Conservation (phyloP, 345 rosid species). For the Linum lewisii region DNA sequence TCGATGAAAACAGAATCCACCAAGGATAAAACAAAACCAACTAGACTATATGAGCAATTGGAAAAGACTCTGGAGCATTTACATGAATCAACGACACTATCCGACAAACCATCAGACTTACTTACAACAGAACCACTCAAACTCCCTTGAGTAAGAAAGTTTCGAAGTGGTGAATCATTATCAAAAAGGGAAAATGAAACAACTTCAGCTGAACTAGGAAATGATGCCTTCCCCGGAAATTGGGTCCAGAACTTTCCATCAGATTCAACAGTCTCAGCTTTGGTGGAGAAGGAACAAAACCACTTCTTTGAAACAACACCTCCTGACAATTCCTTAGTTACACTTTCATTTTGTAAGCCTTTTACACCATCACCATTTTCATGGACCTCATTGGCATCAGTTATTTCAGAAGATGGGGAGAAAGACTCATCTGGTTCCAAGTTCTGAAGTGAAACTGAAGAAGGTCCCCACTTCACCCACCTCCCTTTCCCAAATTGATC, state of each 20-base stretch:
- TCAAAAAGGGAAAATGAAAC: slow-evolving; percentile 70
- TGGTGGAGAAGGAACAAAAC: slow-evolving; percentile 59
- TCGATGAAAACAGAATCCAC: slow-evolving; percentile 25
- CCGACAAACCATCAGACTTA: slow-evolving; percentile 22
- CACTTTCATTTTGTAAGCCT: slow-evolving; percentile 14
- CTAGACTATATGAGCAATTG: slow-evolving; percentile 53
- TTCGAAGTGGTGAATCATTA: slow-evolving; percentile 29
- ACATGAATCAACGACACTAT: slow-evolving; percentile 28
- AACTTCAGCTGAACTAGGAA: slow-evolving; percentile 67
- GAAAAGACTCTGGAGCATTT: slow-evolving; percentile 72
- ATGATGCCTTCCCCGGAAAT: slow-evolving; percentile 58
- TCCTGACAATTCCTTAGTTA: slow-evolving; percentile 22
- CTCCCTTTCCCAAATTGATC: slow-evolving; percentile 50
- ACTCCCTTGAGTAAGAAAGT: slow-evolving; percentile 29
- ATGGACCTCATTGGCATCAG: slow-evolving; percentile 16
- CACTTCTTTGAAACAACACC: slow-evolving; percentile 50
- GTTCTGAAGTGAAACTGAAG: slow-evolving; percentile 17
- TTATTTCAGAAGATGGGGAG: slow-evolving; percentile 21
- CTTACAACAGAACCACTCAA: slow-evolving; percentile 22
- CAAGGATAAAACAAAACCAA: slow-evolving; percentile 66
- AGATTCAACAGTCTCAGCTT: slow-evolving; percentile 47
- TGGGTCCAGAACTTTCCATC: slow-evolving; percentile 52
- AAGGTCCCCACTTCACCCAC: slow-evolving; percentile 95
- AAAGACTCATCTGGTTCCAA: slow-evolving; percentile 15
- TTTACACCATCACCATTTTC: slow-evolving; percentile 16